Evolutionary conservation across 108 stramenopile species (phyloP).

Genomic region (Pseudonitzschia multistriata): DNA sequence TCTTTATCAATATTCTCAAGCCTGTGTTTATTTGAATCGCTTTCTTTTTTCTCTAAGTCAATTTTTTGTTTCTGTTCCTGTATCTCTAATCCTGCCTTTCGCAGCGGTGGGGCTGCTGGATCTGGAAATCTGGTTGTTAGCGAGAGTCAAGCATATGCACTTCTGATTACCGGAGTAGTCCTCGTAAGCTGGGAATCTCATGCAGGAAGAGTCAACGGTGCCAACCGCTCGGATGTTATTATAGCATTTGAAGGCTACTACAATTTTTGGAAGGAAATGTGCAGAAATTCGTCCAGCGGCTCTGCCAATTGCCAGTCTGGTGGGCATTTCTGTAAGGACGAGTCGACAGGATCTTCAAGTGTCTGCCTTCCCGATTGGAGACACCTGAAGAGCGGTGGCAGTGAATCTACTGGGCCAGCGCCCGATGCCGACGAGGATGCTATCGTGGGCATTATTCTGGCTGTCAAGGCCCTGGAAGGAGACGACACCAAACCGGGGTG

Average conservation of each 20-base stretch:
- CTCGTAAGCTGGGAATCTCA: slow-evolving; percentile 24
- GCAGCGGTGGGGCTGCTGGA: slow-evolving; percentile 27
- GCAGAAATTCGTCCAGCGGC: slow-evolving; percentile 12
- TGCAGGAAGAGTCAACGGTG: slow-evolving; percentile 16
- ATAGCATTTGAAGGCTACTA: slow-evolving; percentile 23
- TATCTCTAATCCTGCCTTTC: too few relatives aligned
- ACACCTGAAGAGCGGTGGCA: slow-evolving; percentile 11
- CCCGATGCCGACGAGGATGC: slow-evolving; percentile 37
- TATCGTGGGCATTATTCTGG: slow-evolving; percentile 35
- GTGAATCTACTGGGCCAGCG: slow-evolving; percentile 25
- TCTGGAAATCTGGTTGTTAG: slow-evolving; percentile 13
- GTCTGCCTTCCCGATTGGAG: slow-evolving; percentile 28
- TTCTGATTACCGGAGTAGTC: slow-evolving; percentile 26
- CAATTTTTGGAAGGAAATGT: slow-evolving; percentile 40
- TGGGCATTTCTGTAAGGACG: neutral
- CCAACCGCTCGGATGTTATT: slow-evolving; percentile 13
- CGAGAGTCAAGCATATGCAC: slow-evolving; percentile 12
- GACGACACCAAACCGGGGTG: slow-evolving; percentile 17
- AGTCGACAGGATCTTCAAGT: neutral
- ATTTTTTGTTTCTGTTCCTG: too few relatives aligned
- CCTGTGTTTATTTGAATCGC: too few relatives aligned
- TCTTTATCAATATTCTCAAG: too few relatives aligned
- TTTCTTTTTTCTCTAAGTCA: too few relatives aligned
- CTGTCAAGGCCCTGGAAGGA: slow-evolving; percentile 28
- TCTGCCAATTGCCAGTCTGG: slow-evolving; percentile 2